Evolutionary conservation across 2,329 filamentous ascomycete species (phyloP).

Genomic region (Penicillium sp.): DNA sequence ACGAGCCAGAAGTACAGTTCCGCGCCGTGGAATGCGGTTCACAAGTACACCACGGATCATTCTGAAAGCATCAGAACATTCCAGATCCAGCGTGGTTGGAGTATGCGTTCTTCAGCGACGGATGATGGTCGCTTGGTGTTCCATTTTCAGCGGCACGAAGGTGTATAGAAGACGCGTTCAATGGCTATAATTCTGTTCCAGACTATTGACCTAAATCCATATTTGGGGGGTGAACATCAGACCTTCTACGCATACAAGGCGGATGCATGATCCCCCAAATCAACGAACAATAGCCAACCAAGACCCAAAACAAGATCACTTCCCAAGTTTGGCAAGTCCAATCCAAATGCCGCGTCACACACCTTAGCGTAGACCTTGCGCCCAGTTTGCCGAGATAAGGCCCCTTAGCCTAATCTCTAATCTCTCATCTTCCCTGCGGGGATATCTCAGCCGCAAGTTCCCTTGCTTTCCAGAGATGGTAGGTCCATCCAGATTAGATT

Average conservation of each 20-base stretch:
- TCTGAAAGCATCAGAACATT: background rate
- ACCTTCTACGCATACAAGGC: too few relatives aligned
- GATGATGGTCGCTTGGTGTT: background rate
- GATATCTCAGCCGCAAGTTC: background rate
- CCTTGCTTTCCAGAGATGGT: background rate
- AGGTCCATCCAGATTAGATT: background rate
- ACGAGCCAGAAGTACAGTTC: background rate
- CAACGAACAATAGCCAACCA: too few relatives aligned
- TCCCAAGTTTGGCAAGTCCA: background rate
- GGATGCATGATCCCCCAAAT: too few relatives aligned
- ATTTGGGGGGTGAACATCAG: too few relatives aligned
- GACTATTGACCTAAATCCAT: too few relatives aligned
- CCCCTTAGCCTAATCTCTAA: background rate
- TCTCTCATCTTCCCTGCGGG: background rate
- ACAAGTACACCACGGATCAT: background rate
- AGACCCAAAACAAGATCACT: too few relatives aligned
- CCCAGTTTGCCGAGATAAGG: background rate
- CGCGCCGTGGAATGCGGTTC: background rate
- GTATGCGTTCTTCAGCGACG: background rate
- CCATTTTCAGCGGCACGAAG: background rate
- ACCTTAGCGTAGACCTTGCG: background rate
- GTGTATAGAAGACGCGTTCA: background rate
- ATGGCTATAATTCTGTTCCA: background rate
- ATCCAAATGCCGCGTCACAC: background rate
- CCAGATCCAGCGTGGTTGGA: constrained; percentile 2